Percentiles rank a stretch among this genome's conserved stretches.
phyloP scores from a whole-genome alignment of 2,329 filamentous ascomycete genomes.

The Blastomyces silverae region DNA sequence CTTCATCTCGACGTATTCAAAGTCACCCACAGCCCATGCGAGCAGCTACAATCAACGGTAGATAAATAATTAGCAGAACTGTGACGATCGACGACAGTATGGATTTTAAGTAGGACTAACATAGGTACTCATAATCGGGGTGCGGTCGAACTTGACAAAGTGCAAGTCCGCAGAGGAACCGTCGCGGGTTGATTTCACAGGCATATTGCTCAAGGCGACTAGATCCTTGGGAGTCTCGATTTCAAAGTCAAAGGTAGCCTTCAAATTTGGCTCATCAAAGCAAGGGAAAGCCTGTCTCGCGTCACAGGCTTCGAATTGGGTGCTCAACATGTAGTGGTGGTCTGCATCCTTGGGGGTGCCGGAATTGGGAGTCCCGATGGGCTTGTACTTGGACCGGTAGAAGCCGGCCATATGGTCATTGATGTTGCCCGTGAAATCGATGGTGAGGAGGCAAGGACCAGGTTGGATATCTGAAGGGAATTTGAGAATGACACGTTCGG shows the following conservation, averaged over 20 bases:
- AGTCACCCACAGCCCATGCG: conserved; percentile 93
- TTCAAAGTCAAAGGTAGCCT: conserved; percentile 89
- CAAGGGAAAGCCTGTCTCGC: conserved; percentile 92
- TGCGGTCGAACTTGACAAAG: conserved; percentile 70
- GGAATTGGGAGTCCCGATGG: conserved; percentile 60
- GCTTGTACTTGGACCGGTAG: conserved; percentile 91
- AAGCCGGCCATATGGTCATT: conserved; percentile 92
- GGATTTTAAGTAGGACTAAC: conserved; percentile 34
- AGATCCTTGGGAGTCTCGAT: conserved; percentile 86
- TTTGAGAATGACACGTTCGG: conserved; percentile 71
- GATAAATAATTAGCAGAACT: not conserved
- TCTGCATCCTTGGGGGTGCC: conserved; percentile 69
- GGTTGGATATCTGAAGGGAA: conserved; percentile 67
- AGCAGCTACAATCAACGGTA: conserved; percentile 54
- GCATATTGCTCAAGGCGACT: conserved; percentile 92
- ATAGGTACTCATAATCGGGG: conserved; percentile 84
- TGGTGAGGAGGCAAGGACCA: conserved; percentile 60
- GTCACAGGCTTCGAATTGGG: conserved; percentile 95
- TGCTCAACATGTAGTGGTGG: conserved; percentile 73
- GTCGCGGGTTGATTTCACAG: conserved; percentile 63
- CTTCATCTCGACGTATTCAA: conserved; percentile 89
- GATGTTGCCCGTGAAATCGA: conserved; percentile 73
- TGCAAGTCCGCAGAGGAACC: conserved; percentile 61
- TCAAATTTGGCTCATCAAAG: conserved; percentile 96
- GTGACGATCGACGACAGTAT: too few relatives aligned